phyloP scores from a whole-genome alignment of 768 basidiomycete genomes.

The Holtermanniella nyarrowii region DNA sequence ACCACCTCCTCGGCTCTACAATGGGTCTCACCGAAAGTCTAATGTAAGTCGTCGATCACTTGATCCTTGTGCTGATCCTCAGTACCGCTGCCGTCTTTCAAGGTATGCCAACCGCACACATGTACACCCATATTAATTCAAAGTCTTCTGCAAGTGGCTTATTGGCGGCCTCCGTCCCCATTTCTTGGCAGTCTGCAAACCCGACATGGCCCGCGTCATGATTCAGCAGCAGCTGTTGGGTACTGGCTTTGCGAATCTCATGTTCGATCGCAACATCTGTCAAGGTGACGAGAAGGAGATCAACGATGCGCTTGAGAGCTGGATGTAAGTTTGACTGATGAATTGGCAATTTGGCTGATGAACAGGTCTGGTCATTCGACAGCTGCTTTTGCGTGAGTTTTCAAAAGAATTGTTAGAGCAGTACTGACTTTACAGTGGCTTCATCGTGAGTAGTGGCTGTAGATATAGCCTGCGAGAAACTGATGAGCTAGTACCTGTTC shows the following conservation, averaged over 20 bases:
- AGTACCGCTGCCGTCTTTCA: slow-evolving; percentile 45
- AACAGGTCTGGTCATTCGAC: slow-evolving; percentile 54
- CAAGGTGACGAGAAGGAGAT: slow-evolving; percentile 52
- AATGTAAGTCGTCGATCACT: slow-evolving; percentile 25
- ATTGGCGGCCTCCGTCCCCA: slow-evolving; percentile 49
- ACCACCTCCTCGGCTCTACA: slow-evolving; percentile 48
- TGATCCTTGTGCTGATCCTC: no score
- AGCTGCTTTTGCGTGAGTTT: slow-evolving; percentile 47
- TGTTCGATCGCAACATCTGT: slow-evolving; percentile 51
- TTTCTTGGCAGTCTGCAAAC: slow-evolving; percentile 50
- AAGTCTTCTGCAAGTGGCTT: slow-evolving; percentile 49
- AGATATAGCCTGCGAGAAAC: neutral
- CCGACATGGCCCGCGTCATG: slow-evolving; percentile 33
- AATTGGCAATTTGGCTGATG: neutral
- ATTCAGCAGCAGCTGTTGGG: slow-evolving; percentile 40
- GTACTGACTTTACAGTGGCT: slow-evolving; percentile 31
- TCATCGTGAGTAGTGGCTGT: slow-evolving; percentile 42
- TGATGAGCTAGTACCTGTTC: slow-evolving; percentile 25
- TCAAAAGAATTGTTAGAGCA: no score
- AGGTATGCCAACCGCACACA: slow-evolving; percentile 30
- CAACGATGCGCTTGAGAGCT: slow-evolving; percentile 50
- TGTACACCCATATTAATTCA: no score
- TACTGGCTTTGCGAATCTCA: slow-evolving; percentile 46
- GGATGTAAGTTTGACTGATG: slow-evolving; percentile 15
- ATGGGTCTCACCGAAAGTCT: slow-evolving; percentile 51